Evolutionary conservation across 208 protist genomes (phyloP).

Genomic region (Trichomonas gallinae): DNA sequence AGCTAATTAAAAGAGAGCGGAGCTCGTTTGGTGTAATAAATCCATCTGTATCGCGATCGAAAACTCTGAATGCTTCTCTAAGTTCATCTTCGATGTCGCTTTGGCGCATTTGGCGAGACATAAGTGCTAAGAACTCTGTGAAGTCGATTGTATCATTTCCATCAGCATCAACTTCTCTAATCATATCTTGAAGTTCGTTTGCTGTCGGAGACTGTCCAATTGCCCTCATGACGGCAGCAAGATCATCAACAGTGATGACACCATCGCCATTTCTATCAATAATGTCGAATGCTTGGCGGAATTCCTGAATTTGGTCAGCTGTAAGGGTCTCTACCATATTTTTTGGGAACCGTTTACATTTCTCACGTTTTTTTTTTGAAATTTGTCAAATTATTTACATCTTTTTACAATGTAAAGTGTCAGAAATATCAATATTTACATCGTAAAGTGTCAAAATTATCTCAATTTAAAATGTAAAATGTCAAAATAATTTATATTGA

Average conservation of each 20-base stretch:
- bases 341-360: not conserved
- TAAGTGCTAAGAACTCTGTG: constrained; percentile 60
- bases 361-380: too few species aligned
- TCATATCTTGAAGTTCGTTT: constrained; percentile 27
- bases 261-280: constrained; percentile 23
- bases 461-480: too few species aligned
- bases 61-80: constrained; percentile 6
- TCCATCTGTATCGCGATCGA: constrained; percentile 16
- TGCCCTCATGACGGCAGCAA: not conserved
- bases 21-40: constrained; percentile 15
- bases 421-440: too few species aligned
- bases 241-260: constrained; percentile 12
- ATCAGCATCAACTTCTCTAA: constrained; percentile 26
- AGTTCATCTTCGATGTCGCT: constrained; percentile 40
- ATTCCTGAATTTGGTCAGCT: constrained; percentile 63
- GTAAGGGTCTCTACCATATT: constrained; percentile 7
- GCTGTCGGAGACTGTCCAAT: constrained; percentile 22
- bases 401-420: too few species aligned
- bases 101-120: constrained; percentile 51
- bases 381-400: too few species aligned
- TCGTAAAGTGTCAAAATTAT: too few species aligned
- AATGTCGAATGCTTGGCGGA: constrained; percentile 22
- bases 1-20: not conserved
- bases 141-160: constrained; percentile 76
- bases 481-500: too few species aligned